Conservation (phyloP, 1,139 yeast species). For the Schwanniomyces etchellsii region DNA sequence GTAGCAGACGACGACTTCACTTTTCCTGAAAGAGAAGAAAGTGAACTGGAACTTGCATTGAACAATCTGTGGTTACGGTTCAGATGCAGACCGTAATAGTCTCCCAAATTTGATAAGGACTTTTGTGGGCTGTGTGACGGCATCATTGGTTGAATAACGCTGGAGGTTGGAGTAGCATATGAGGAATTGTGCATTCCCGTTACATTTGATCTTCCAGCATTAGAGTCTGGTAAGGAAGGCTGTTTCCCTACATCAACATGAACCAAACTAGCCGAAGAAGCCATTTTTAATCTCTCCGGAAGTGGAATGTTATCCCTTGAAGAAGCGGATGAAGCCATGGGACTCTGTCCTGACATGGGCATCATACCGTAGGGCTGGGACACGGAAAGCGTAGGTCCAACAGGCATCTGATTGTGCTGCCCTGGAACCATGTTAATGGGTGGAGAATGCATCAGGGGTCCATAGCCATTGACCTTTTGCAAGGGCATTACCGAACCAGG, state of each 20-base stretch:
- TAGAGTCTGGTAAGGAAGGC: neutral
- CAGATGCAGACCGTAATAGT: slow-evolving; percentile 19
- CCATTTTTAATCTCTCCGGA: too few relatives aligned
- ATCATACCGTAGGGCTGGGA: neutral
- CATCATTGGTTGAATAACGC: neutral
- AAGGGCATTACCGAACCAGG: neutral
- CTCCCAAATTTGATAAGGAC: slow-evolving; percentile 27
- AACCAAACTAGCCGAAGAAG: too few relatives aligned
- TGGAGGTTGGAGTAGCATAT: neutral
- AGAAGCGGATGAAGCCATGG: neutral
- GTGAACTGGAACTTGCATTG: slow-evolving; percentile 20
- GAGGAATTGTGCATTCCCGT: too few relatives aligned
- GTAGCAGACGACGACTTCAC: slow-evolving; percentile 16
- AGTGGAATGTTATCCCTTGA: neutral
- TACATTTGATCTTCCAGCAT: too few relatives aligned
- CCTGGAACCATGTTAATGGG: too few relatives aligned
- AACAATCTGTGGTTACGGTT: slow-evolving; percentile 10
- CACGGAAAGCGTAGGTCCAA: neutral
- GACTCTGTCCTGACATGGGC: neutral
- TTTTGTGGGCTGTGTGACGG: neutral
- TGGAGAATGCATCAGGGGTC: neutral
- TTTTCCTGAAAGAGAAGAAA: slow-evolving; percentile 22
- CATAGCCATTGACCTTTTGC: neutral
- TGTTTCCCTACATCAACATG: neutral
- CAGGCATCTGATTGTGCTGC: neutral